Evolutionary conservation across 164 flowering plant species (phyloP), one percentile per base, ranked within the genome.

Genomic region (Stephania yunnanensis): DNA sequence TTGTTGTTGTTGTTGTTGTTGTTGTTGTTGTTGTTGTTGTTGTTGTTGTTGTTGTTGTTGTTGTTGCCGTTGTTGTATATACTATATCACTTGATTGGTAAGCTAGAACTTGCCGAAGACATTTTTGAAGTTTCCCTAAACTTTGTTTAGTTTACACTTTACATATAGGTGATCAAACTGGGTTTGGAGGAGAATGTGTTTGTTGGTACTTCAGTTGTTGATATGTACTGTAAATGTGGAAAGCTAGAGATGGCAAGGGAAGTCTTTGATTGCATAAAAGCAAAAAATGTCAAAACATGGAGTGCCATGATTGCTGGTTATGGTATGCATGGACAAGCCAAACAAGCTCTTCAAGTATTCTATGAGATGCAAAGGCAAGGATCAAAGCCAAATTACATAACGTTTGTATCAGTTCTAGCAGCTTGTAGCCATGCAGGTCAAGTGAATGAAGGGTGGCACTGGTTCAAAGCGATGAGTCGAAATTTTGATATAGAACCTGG

Each of bases 141-240:
- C 42, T 36, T 36, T 36, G 42, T 36, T 1, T 36, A 36, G 42
- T 36, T 36, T 36, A 25, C 25, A 25, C 12, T 61, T 52, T 75
- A 4, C 48, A 10, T 77, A 91, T 77, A 91, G 96, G 90, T 85
- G 48, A 83, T 88, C 70, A 91, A 84, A 85, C 83, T 83, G 87
- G 85, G 82, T 22, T 44, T 92, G 77, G 91, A 87, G 75, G 85
- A 84, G 29, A 79, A 84, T 78, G 88, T 94, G 63, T 78, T 79
- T 81, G 85, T 91, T 61, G 91, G 91, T 2, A 94, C 98, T n/a
- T 88, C 97, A n/a, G 72, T 94, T 7, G 80, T 92, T 68, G 93
- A 92, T 87, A 94, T 94, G 98, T 92, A 94, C 76, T 89, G 94
- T 86, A 92, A 94, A 81, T 90, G 94, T 78, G 98, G 97, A 65